These are phyloP conservation scores for Fusarium xylarioides DNA, from an alignment of 2,329 filamentous ascomycete species.

Conservation along the genomic window DNA sequence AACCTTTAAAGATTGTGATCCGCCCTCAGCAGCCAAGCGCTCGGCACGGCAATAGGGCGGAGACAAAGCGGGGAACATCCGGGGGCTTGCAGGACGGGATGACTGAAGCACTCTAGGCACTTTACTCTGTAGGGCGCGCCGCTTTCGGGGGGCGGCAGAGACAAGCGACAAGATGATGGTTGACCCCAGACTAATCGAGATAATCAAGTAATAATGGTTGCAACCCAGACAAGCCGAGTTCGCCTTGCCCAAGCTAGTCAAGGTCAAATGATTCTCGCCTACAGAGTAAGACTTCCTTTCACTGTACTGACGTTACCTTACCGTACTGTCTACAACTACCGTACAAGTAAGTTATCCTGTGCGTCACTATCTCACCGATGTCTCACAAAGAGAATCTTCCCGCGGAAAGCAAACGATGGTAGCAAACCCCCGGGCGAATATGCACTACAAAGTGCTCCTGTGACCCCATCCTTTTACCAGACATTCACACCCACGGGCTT, in stretches of 20 bases:
- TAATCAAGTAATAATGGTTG: constrained; percentile 9
- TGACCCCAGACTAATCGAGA: constrained; percentile 1
- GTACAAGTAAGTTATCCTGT: neutral
- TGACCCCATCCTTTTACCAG: constrained; percentile 16
- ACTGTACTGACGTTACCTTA: neutral
- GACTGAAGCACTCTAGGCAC: neutral
- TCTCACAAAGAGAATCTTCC: constrained; percentile 1
- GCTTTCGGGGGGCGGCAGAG: constrained; percentile 26
- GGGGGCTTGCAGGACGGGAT: constrained; percentile 5
- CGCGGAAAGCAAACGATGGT: neutral
- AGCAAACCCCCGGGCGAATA: neutral
- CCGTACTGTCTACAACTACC: neutral
- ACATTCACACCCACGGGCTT: neutral
- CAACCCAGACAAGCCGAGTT: constrained; percentile 6
- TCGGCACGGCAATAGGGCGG: constrained; percentile 27
- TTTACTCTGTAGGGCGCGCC: neutral
- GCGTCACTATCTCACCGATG: constrained; percentile 19
- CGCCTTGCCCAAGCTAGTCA: neutral
- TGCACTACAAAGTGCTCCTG: constrained; percentile 14
- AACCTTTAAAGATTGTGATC: neutral
- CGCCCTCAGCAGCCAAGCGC: neutral
- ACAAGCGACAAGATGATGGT: neutral
- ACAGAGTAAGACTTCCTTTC: neutral
- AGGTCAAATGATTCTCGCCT: neutral
- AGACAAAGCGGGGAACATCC: neutral